Base-by-base conservation (phyloP, 306 rosid genomes). In the Hippophae tibetana region DNA sequence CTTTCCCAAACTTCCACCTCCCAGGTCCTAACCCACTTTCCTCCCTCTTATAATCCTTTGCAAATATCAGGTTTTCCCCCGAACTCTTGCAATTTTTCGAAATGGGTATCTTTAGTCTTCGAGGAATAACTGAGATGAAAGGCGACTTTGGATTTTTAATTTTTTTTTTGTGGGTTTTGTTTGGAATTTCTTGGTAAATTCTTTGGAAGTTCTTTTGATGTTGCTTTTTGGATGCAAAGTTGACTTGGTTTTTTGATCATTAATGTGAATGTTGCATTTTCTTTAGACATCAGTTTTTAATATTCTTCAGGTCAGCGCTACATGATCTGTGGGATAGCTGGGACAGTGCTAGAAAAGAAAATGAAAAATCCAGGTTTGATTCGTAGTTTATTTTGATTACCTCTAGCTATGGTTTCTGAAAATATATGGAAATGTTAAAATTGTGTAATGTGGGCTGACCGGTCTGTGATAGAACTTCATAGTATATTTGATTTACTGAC, bases 1-100 rank as follows among this genome's bases (percentile, higher is more conserved):
- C 54, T 13, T 12, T 58, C 64, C 11, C 52, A 69, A 73, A 66
- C 7, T 48, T 49, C 67, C 13, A 56, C 38, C n/a, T 47, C n/a
- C 62, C 27, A 73, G 82, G 82, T 77, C 41, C 42, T 49, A 38
- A 47, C 43, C 52, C 52, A 14, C 31, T 51, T 10, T 42, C 48
- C 48, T 45, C 42, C 46, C 64, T 52, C 23, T 25, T 6, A 25
- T 49, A 26, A 2, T 31, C 38, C 38, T 49, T 6, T 12, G 26
- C 53, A 12, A 12, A 45, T 27, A n/a, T 5, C 43, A 13, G 38
- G n/a, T 10, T 41, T 59, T n/a, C 26, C 42, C 42, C 57, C 64
- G 43, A 18, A 54, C 23, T 53, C 3, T 1, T 58, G 54, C 18
- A 43, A 25, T 57, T 47, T 41, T 27, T 8, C 53, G 60, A 18